Evolutionary conservation across 345 rosid species (phyloP), one percentile per base, ranked within the genome.

Genomic region (Citrus cavaleriei): DNA sequence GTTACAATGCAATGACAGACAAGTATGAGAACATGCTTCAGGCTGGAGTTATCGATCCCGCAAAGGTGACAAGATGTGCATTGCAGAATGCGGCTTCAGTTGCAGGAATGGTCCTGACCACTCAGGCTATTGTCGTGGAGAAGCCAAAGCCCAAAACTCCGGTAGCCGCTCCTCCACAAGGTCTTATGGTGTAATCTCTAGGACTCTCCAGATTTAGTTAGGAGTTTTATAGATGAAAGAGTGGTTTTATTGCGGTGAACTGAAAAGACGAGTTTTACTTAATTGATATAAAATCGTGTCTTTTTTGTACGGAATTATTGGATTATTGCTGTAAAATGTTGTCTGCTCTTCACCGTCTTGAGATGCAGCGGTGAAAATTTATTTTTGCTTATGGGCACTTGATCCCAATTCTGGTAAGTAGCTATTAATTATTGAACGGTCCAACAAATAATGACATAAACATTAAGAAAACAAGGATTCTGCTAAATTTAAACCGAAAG

Each of bases 81-180:
- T 84, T 96, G 75, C 99, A 96, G 86, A 97, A 97, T 72, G 83
- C 99, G 4, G 93, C 99, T 61, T 94, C 99, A 1, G 97, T 97
- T 54, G 98, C 98, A 1, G 98, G 98, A 68, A 97, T 97, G 99
- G 98, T 94, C 51, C 79, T 97, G 73, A 97, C 98, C 74, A 97
- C 99, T 55, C 99, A 96, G 76, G 99, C 99, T 83, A 96, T 94
- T 46, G 98, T 96, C 9, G 98, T 92, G 0, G 99, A 93, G 78
- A 96, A 94, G 87, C 76, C 92, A 0, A 93, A 88, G 88, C 93
- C 94, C 9, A 95, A 88, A 87, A 81, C 91, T 65, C 51, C 90
- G 0, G 88, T 80, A 0, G 91, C 84, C 35, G 92, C 93, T 38
- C 2, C 93, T 7, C 93, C 91, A 32, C 84, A 86, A 81, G 97